Base-by-base conservation (phyloP, 306 rosid genomes). In the Lathyrus sativus region DNA sequence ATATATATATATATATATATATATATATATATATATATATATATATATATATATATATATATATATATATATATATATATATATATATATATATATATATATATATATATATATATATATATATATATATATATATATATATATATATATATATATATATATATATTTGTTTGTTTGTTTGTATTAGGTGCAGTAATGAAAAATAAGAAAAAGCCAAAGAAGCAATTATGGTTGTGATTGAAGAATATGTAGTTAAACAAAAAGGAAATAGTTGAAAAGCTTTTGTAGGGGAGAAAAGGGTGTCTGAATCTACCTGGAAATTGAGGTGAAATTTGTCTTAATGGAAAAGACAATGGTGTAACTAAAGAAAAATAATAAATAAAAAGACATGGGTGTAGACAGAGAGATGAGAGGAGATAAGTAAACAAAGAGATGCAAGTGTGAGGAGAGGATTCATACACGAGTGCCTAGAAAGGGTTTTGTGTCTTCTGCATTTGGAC, bases 231-330 rank as follows among this genome's bases (percentile, higher is more conserved):
- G 56, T 70, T 24, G 75, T 65, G 79, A 71, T 62, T 68, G 81
- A 17, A 50, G 78, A 79, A 77, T 76, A 70, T 54, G 76, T 71
- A 65, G 68, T 62, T 70, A 80, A 66, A 67, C 65, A 66, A 76
- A 73, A 82, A 29, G 26, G 46, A 71, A 66, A 42, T 35, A 66
- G 77, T 76, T 80, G 51, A 74, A 53, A 53, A 78, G 76, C 80
- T 79, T 85, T 84, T 76, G 87, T 73, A 45, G 83, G 74, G 83
- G 67, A 69, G 74, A 81, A 85, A 83, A 78, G 74, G 84, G 89
- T 83, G 82, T 69, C 85, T 84, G 92, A 84, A 92, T 92, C 95
- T 83, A 86, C 91, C 96, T 89, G 92, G 92, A 89, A 86, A 83
- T 86, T 75, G 95, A 83, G 96, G 87, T 89, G 95, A 81, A 72